Base-by-base conservation (phyloP, 2,329 filamentous ascomycete species). In the Fusarium armeniacum region DNA sequence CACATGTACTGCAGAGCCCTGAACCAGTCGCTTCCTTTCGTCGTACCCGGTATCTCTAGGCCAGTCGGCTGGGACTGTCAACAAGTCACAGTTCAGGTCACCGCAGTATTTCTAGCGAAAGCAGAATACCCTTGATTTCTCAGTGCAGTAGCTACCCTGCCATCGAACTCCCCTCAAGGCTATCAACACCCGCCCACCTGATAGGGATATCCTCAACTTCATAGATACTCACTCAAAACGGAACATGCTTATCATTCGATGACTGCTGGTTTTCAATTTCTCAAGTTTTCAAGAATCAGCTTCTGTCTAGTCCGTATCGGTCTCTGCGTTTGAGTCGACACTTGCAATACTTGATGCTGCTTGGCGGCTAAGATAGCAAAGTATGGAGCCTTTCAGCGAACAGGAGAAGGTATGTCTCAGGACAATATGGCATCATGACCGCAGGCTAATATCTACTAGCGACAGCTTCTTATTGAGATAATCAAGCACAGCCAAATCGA, bases 391-490 rank as follows among this genome's bases (percentile, higher is more conserved):
- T 6, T 86, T 87, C 68, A 84, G 80, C 50, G 83, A 86, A 58
- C 78, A 79, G 54, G 85, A 87, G 76, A 86, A 86, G 84, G 85
- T 87, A 80, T 58, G 78, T n/a, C 11, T 20, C 6, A 12, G 18
- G 5, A 4, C 10, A 16, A 22, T 18, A 20, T 28, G 18, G n/a
- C 35, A 3, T 30, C 13, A 15, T 20, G 16, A 16, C 30, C 11
- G 5, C 12, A 52, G 22, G 46, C 51, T 61, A 44, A 65, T 65
- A 67, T 50, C 22, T 9, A 49, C n/a, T 72, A 89, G 86, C 85
- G 86, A 67, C 87, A 87, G 73, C 79, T 88, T 64, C 81, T 89
- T 58, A 84, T 82, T 59, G 86, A 89, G 76, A 85, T 88, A 71
- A 84, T 89, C 77, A 89, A 88, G 72, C 81, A 81, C 63, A 88